Conservation (phyloP, 129 eudicot species). For the Flaveria bidentis region DNA sequence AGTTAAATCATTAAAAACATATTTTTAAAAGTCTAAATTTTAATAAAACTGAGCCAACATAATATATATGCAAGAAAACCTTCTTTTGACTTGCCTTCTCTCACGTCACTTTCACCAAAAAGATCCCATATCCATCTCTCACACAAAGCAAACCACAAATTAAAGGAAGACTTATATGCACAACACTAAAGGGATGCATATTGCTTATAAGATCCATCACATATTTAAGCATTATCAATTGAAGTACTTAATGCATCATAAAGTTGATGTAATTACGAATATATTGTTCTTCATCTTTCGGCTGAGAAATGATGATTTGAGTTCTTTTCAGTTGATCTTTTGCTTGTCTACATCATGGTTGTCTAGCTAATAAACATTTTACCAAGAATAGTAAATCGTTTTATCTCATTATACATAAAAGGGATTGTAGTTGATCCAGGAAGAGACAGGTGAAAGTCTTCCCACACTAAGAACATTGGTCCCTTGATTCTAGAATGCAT, state of each 20-base stretch:
- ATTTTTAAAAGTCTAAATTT: too few species aligned
- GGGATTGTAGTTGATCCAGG: too few species aligned
- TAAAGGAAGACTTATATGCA: neutral
- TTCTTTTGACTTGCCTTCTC: slow-evolving; percentile 35
- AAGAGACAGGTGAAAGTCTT: too few species aligned
- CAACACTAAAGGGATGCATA: neutral
- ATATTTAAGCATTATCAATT: slow-evolving; percentile 8
- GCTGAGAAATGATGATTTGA: neutral
- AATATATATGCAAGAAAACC: slow-evolving; percentile 18
- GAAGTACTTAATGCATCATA: slow-evolving; percentile 1
- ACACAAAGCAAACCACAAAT: slow-evolving; percentile 12
- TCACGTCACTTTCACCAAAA: slow-evolving; percentile 42
- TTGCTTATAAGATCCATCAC: slow-evolving; percentile 17
- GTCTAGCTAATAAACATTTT: neutral
- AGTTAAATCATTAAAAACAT: too few species aligned
- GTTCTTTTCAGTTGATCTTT: neutral
- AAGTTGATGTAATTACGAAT: neutral
- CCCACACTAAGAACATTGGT: too few species aligned
- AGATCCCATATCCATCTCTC: slow-evolving; percentile 26
- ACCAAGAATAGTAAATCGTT: neutral
- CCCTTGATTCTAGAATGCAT: too few species aligned
- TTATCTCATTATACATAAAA: too few species aligned
- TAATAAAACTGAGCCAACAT: neutral
- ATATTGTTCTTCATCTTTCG: neutral
- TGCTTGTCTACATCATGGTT: neutral